These are phyloP conservation scores for Cephaloascus albidus DNA, from an alignment of 805 yeast species.

Conservation along the genomic window DNA sequence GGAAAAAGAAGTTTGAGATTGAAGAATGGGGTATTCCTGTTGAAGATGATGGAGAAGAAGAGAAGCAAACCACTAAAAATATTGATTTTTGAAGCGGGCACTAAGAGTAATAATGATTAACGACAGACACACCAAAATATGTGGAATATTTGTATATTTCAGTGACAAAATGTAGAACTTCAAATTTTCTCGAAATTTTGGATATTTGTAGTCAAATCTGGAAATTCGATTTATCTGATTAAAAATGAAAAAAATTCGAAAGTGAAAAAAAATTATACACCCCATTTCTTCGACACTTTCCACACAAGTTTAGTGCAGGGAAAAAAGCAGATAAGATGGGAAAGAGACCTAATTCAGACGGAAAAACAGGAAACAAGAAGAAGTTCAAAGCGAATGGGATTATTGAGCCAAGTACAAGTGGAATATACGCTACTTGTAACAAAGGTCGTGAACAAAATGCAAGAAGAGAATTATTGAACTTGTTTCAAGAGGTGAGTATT, in stretches of 20 bases:
- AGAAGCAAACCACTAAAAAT: constrained; percentile 1
- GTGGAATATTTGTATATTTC: no score
- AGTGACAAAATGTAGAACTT: no score
- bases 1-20: constrained; percentile 74
- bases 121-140: no score
- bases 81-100: constrained; percentile 2
- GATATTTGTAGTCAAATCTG: no score
- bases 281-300: no score
- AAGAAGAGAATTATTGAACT: constrained; percentile 56
- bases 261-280: no score
- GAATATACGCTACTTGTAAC: constrained; percentile 84
- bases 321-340: constrained; percentile 20
- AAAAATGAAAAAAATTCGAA: no score
- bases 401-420: constrained; percentile 79
- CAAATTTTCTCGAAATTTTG: no score
- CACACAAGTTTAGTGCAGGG: no score
- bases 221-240: no score
- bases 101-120: no score
- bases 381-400: constrained; percentile 38
- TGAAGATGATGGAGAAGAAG: constrained; percentile 57
- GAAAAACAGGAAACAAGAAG: constrained; percentile 17
- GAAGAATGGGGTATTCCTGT: constrained; percentile 98
- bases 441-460: constrained; percentile 74
- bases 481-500: constrained; percentile 36
- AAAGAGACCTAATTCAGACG: constrained; percentile 15